phyloP scores from a whole-genome alignment of 768 basidiomycete genomes.

The Favolaschia claudopus region DNA sequence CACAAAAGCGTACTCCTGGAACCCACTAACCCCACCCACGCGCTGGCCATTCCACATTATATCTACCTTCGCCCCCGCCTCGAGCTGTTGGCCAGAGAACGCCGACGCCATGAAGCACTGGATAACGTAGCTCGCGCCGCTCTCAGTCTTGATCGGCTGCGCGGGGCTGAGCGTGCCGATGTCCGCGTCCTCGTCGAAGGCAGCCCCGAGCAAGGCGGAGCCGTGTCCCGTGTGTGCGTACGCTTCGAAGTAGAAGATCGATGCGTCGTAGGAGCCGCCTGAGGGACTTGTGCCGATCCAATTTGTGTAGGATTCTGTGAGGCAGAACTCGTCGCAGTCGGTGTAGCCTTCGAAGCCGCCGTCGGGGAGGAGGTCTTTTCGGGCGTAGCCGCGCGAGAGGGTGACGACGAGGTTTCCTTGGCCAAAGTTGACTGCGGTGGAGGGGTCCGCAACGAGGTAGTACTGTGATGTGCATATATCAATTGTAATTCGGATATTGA shows the following conservation, averaged over 20 bases:
- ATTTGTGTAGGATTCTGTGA: slow-evolving; percentile 9
- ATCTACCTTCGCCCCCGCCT: slow-evolving; percentile 18
- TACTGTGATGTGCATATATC: slow-evolving; percentile 12
- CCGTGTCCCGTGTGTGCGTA: slow-evolving; percentile 23
- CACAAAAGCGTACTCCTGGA: slow-evolving; percentile 6
- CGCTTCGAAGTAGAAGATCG: slow-evolving; percentile 16
- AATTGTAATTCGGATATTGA: slow-evolving; percentile 42
- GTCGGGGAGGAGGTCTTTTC: slow-evolving; percentile 13
- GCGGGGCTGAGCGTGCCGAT: slow-evolving; percentile 20
- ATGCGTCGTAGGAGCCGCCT: slow-evolving; percentile 17
- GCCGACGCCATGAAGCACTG: slow-evolving; percentile 15
- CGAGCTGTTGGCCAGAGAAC: slow-evolving; percentile 7
- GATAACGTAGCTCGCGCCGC: slow-evolving; percentile 17
- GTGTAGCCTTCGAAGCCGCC: slow-evolving; percentile 22
- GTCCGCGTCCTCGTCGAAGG: slow-evolving; percentile 7
- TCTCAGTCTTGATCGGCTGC: slow-evolving; percentile 10
- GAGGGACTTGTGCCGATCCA: slow-evolving; percentile 19
- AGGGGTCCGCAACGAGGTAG: slow-evolving; percentile 16
- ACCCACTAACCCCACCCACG: slow-evolving; percentile 13
- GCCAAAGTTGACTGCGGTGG: slow-evolving; percentile 20
- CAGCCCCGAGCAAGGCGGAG: slow-evolving; percentile 18
- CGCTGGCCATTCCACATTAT: slow-evolving; percentile 21
- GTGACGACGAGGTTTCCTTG: slow-evolving; percentile 17
- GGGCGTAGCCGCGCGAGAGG: slow-evolving; percentile 18
- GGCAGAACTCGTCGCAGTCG: slow-evolving; percentile 19